These are phyloP conservation scores for Russula sp. DNA, from an alignment of 768 basidiomycete genomes.

Conservation along the genomic window DNA sequence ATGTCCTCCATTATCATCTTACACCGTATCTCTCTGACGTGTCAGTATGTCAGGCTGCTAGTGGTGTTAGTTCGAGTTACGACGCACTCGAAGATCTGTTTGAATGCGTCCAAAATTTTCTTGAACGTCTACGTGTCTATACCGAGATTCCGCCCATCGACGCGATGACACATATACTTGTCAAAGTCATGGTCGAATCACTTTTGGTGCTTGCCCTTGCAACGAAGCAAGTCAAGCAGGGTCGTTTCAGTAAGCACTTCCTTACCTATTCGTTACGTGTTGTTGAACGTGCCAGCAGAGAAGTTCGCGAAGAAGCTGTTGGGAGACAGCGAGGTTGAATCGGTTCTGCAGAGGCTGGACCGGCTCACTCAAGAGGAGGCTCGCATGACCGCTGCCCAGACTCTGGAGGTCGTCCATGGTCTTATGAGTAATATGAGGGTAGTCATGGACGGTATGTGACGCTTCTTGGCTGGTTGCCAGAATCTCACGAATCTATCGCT, in stretches of 20 bases:
- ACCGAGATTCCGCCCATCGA: neutral
- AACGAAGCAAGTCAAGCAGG: conserved; percentile 3
- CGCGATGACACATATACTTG: neutral
- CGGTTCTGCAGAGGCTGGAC: neutral
- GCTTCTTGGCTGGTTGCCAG: neutral
- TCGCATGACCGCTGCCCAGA: neutral
- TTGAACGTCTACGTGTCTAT: conserved; percentile 5
- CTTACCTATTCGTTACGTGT: neutral
- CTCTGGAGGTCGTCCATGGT: neutral
- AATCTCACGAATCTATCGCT: neutral
- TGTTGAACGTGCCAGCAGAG: neutral
- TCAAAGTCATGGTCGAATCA: neutral
- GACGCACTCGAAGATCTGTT: conserved; percentile 3
- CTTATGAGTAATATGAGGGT: neutral
- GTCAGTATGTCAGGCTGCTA: neutral
- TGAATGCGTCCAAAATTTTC: neutral
- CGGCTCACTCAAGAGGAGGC: conserved; percentile 5
- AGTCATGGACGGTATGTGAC: neutral
- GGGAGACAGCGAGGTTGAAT: conserved; percentile 1
- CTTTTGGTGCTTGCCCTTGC: conserved; percentile 9
- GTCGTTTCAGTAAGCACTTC: neutral
- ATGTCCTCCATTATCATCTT: neutral
- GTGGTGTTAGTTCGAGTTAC: neutral
- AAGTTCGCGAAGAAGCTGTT: conserved; percentile 7
- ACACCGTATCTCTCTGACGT: neutral